Evolutionary conservation across 1,139 yeast genomes (phyloP), one percentile per base, ranked within the genome.

Genomic region (Candida tropicalis): DNA sequence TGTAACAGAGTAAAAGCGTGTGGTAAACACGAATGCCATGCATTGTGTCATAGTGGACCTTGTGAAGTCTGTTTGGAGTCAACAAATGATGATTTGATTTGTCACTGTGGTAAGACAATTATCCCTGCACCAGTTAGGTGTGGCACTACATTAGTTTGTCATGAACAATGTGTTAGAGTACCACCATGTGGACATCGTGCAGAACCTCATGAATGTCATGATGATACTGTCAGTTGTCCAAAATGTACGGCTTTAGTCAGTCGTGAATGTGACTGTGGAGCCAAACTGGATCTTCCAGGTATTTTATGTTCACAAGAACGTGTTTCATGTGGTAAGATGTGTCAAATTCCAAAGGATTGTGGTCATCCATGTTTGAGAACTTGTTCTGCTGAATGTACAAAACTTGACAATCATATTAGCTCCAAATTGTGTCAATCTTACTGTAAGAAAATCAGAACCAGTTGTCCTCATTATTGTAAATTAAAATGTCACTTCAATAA

Each of bases 71-170:
- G 98, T 60, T 62, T 87, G 40, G 96, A 89, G 55, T 86, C 96
- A 4, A 77, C 89, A 10, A 81, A 82, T 41, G 93, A 87, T 24
- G 97, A 90, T 59, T 68, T 88, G 53, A 75, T 82, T 2, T 90
- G 98, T 59, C 77, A 86, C 44, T 90, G 98, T 69, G 97, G 97
- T 1, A 74, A 77, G 46, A 90, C 97, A 0, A 73, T 84, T 3
- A 70, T 89, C 8, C 77, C 77, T 40, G 97, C 97, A 0, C 98
- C 98, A 0, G 90, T 89, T 9, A 73, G 97, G 52, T 90, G 98
- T 66, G 97, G 97, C 10, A 81, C 93, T 0, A 71, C 66, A 38
- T 86, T 93, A 5, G 72, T 70, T 5, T 90, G 98, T 65, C 73
- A 69, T 24, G 77, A 80, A 49, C 91, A 80, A 49, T 90, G 97